A percentile compares a stretch with the other conserved stretches of the same genome.
These are phyloP conservation scores for Globisporangium camurandrum DNA, from an alignment of 352 stramenopile genomes.

Conservation along the genomic window DNA sequence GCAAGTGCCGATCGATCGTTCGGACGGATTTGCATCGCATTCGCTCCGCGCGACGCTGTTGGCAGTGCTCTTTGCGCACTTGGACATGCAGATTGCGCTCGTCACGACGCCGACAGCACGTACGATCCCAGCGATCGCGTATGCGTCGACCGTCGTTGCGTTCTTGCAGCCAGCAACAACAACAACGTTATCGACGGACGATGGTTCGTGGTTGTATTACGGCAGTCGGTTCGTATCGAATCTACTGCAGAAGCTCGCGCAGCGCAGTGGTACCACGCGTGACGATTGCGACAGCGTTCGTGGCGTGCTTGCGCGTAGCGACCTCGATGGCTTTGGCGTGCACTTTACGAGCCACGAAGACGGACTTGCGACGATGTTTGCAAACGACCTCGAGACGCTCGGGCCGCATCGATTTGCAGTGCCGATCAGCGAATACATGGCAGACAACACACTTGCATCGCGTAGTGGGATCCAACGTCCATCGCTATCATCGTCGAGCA, in stretches of 20 bases:
- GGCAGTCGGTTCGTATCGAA: conserved; percentile 20
- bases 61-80: conserved; percentile 6
- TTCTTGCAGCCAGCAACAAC: conserved; percentile 25
- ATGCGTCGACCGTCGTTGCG: conserved; percentile 26
- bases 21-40: too few species aligned
- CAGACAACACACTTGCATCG: too few species aligned
- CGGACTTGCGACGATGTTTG: conserved; percentile 10
- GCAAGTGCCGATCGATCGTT: too few species aligned
- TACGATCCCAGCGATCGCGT: conserved; percentile 25
- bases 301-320: conserved; percentile 14
- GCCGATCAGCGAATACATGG: conserved; percentile 7
- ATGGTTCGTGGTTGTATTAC: not conserved
- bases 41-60: conserved; percentile 8
- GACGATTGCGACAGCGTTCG: conserved; percentile 10
- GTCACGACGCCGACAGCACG: not conserved
- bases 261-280: conserved; percentile 3
- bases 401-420: conserved; percentile 12
- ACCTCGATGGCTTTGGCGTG: conserved; percentile 47
- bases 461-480: too few species aligned
- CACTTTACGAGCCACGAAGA: conserved; percentile 39
- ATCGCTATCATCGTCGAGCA: too few species aligned
- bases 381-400: not conserved
- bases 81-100: conserved; percentile 3
- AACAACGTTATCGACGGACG: not conserved
- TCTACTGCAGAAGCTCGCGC: conserved; percentile 32